Percentiles rank a stretch among this genome's conserved stretches.
Evolutionary conservation across 2,329 filamentous ascomycete species (phyloP).

Genomic region (Sporothrix pseudoabietina): DNA sequence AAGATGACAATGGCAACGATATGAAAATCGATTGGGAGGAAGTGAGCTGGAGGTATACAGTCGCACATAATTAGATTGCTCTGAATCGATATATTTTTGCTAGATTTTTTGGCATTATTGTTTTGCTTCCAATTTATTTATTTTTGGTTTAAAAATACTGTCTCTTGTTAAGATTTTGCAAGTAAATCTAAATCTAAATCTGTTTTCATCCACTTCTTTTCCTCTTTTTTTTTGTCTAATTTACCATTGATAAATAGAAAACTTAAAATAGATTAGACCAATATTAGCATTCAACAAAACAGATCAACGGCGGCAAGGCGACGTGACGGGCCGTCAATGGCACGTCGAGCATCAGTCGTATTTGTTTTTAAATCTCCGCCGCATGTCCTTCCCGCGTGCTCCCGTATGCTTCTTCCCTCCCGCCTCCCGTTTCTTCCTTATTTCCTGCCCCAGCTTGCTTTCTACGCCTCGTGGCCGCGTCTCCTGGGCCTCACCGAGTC

Average conservation of each 20-base stretch:
- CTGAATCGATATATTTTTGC: too few relatives aligned
- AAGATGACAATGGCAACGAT: not conserved
- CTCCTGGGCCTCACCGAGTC: slow-evolving; percentile 9
- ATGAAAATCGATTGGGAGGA: not conserved
- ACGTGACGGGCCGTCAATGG: not conserved
- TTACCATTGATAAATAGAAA: not conserved
- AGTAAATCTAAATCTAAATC: not conserved
- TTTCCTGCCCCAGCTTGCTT: slow-evolving; percentile 3
- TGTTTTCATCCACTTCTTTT: not conserved
- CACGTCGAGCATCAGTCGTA: not conserved
- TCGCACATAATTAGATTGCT: too few relatives aligned
- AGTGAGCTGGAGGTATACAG: too few relatives aligned
- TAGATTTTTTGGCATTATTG: too few relatives aligned
- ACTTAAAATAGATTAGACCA: not conserved
- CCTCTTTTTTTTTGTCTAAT: not conserved
- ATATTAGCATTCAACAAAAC: not conserved
- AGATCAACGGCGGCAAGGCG: not conserved
- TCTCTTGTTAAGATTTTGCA: too few relatives aligned
- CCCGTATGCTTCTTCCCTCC: not conserved
- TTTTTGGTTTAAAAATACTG: too few relatives aligned
- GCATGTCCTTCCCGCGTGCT: not conserved
- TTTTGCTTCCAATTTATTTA: too few relatives aligned
- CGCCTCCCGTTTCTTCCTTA: not conserved
- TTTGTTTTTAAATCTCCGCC: not conserved
- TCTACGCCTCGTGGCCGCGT: slow-evolving; percentile 5